Evolutionary conservation across 768 basidiomycete species (phyloP).

Genomic region (Butyriboletus loyo): DNA sequence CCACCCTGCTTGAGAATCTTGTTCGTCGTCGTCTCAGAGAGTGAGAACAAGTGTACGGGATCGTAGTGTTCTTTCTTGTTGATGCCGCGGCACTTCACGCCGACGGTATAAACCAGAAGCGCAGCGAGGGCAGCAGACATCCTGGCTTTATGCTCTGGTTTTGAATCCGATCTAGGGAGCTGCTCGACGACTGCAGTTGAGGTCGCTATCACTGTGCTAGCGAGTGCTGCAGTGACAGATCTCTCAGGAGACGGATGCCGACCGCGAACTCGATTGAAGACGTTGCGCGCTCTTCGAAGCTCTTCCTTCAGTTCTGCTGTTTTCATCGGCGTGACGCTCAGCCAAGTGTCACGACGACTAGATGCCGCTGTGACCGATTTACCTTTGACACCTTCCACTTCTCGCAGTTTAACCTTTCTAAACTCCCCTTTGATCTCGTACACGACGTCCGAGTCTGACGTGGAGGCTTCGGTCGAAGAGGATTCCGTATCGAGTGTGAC

Average conservation of each 20-base stretch:
- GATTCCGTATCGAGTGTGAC: constrained; percentile 39
- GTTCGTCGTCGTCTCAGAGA: constrained; percentile 81
- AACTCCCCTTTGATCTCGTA: constrained; percentile 28
- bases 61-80: constrained; percentile 84
- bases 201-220: constrained; percentile 2
- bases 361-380: not conserved
- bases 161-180: constrained; percentile 10
- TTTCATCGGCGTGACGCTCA: constrained; percentile 11
- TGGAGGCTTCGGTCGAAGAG: constrained; percentile 41
- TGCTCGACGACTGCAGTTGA: constrained; percentile 19
- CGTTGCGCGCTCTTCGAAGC: constrained; percentile 37
- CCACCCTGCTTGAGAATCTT: constrained; percentile 68
- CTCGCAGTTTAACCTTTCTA: constrained; percentile 23
- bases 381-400: constrained; percentile 39
- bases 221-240: constrained; percentile 16
- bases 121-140: constrained; percentile 74
- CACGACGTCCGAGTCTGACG: constrained; percentile 28
- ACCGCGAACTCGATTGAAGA: constrained; percentile 42
- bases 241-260: constrained; percentile 23
- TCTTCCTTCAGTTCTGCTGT: constrained; percentile 38
- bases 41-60: constrained; percentile 86
- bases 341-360: constrained; percentile 8
- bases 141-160: constrained; percentile 42
- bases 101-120: constrained; percentile 90
- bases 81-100: constrained; percentile 91